Base-by-base conservation (phyloP, 768 basidiomycete species). In the Collybia mongolica region DNA sequence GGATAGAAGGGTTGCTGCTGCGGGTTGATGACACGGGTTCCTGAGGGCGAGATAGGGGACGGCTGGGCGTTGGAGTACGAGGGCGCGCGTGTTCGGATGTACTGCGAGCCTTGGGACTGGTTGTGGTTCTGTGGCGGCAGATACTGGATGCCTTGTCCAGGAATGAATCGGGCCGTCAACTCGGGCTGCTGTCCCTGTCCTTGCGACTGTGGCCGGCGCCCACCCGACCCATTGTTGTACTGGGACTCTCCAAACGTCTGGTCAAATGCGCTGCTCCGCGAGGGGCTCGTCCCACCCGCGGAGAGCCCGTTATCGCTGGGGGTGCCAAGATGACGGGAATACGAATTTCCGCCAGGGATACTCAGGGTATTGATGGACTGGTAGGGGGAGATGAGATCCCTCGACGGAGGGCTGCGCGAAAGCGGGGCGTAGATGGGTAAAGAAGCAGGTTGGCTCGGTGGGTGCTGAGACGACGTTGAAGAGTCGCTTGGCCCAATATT, bases 381-480 rank as follows among this genome's bases (percentile, higher is more conserved):
- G 59, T 83, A 88, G 0, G 79, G 69, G 14, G 71, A 68, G 49
- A 71, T 62, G 38, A 81, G 69, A 26, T 86, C 84, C 17, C 76
- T 65, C 0, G 79, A 69, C 2, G 81, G 72, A 1, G 84, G 81
- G 58, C 82, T 85, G 50, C 85, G 79, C 1, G 84, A 84, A 39
- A 82, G 68, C 11, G 84, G 85, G 0, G 85, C 82, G 51, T 88
- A 88, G 45, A 87, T 88, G 36, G 90, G 89, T 15, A 90, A 74
- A 1, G 88, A 91, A 1, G 87, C 77, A 0, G 88, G 84, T 55
- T 88, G 84, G 59, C 83, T 84, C 1, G 82, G 76, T 12, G 82
- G 80, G 39, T 77, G 74, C 48, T 72, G 63, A 1, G 72, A 69
- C n/a, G 80, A 74, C 17, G 75, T 72, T 3, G 74, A 64, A 0